These are phyloP conservation scores for Cyberlindnera saturnus DNA, from an alignment of 805 yeast species.

Conservation along the genomic window DNA sequence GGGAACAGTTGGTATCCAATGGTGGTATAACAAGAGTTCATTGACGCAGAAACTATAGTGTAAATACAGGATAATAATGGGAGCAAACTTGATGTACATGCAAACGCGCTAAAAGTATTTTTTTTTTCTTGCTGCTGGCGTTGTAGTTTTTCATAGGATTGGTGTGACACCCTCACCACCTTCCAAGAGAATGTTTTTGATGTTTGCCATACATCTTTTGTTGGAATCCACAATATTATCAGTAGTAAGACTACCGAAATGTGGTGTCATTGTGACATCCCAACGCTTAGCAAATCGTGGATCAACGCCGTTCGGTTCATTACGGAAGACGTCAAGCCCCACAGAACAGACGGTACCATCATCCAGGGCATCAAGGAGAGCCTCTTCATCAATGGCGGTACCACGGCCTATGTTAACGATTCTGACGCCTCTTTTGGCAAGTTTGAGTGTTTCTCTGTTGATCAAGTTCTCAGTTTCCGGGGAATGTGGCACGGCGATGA, in stretches of 20 bases:
- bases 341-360: constrained; percentile 54
- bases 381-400: constrained; percentile 55
- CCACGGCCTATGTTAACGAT: constrained; percentile 77
- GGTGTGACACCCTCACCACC: constrained; percentile 16
- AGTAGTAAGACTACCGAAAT: constrained; percentile 61
- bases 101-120: neutral
- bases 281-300: constrained; percentile 44
- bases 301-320: constrained; percentile 49
- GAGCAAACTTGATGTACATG: neutral
- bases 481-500: constrained; percentile 63
- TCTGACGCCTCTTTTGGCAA: constrained; percentile 48
- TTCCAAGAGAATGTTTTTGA: constrained; percentile 17
- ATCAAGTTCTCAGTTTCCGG: constrained; percentile 51
- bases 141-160: constrained; percentile 1
- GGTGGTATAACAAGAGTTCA: constrained; percentile 49
- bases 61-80: neutral
- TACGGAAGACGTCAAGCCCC: constrained; percentile 65
- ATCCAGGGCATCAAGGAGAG: constrained; percentile 51
- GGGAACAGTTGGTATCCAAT: constrained; percentile 45
- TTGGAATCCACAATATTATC: constrained; percentile 52
- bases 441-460: constrained; percentile 38
- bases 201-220: constrained; percentile 48
- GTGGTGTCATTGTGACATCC: constrained; percentile 61
- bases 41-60: constrained; percentile 1
- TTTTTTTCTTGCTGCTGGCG: neutral